phyloP scores from a whole-genome alignment of 2,329 filamentous ascomycete species.

The Xylariaceae sp. region DNA sequence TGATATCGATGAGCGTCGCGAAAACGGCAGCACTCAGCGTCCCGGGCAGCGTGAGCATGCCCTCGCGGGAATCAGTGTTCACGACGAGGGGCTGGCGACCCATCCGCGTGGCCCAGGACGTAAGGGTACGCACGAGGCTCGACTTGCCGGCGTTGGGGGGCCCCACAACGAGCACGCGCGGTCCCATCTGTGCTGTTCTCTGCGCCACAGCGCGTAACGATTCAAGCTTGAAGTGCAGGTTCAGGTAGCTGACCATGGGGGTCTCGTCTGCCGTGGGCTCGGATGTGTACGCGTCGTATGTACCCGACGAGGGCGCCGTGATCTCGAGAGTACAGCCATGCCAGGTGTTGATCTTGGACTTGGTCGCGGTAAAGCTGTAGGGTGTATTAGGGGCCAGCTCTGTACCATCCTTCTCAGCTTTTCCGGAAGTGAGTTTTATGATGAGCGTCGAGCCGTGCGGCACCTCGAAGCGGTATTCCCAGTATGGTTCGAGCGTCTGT shows the following conservation, averaged over 20 bases:
- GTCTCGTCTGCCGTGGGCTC: constrained; percentile 71
- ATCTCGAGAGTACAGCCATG: constrained; percentile 84
- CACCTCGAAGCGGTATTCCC: constrained; percentile 77
- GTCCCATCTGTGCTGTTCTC: constrained; percentile 46
- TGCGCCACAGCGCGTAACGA: constrained; percentile 60
- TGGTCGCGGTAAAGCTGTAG: constrained; percentile 76
- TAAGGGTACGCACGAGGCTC: constrained; percentile 68
- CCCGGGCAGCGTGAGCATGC: constrained; percentile 70
- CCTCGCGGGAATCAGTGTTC: constrained; percentile 78
- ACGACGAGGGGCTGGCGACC: constrained; percentile 73
- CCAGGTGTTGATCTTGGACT: constrained; percentile 88
- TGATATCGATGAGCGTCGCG: constrained; percentile 77
- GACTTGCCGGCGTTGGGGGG: constrained; percentile 78
- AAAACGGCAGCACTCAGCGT: constrained; percentile 83
- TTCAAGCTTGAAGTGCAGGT: constrained; percentile 83
- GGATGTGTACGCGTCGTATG: constrained; percentile 48
- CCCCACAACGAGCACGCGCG: constrained; percentile 79
- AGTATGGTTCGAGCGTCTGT: constrained; percentile 53
- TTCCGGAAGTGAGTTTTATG: constrained; percentile 67
- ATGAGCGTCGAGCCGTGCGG: constrained; percentile 42
- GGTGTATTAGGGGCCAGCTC: constrained; percentile 76
- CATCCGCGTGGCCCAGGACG: constrained; percentile 70
- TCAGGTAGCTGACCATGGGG: constrained; percentile 72
- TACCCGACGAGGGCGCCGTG: constrained; percentile 46
- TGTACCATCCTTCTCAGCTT: constrained; percentile 89